Base-by-base conservation (phyloP, 108 stramenopile species). In the Conticribra guillardii region DNA sequence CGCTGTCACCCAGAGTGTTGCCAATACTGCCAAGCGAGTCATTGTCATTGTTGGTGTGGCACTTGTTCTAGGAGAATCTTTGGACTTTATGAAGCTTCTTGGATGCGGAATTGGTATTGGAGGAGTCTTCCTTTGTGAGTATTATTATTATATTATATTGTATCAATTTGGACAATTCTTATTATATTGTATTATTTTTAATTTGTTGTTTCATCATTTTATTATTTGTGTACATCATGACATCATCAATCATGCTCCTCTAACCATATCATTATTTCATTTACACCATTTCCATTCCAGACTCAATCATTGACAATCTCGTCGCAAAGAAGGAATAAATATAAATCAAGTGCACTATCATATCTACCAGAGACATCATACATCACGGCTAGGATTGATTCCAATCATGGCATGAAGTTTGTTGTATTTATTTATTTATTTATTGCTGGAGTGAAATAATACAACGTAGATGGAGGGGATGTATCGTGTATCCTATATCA, bases 121-220 rank as follows among this genome's bases (percentile, higher is more conserved):
- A 54, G 96, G 96, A 64, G 94, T 96, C 37, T 86, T 97, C 80
- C 88, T 97, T 58, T 96, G 37, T 41, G 37, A 41, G 37, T 41
- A 11, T 41, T 11, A 41, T 41, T 5, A 11, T 41, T n/a, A n/a
- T n/a, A n/a, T n/a, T n/a, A n/a, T n/a, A n/a, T n/a, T n/a, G n/a
- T n/a, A n/a, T 93, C 84, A 85, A 85, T 61, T 41, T 41, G 37
- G 8, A 41, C 37, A 41, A 41, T 41, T 9, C 11, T 11, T 41
- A 9, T 11, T 5, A 41, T 41, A 11, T 5, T 11, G 37, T 9
- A 41, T 9, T 41, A 41, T 41, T 11, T 41, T 5, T 41, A 11
- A 9, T 41, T 41, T 41, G 37, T 41, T 9, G 8, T 41, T 41
- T 5, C 37, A 41, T 41, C n/a, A n/a, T n/a, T n/a, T n/a, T n/a